Conservation (phyloP, 768 basidiomycete genomes). For the Panaeolus papilionaceus region DNA sequence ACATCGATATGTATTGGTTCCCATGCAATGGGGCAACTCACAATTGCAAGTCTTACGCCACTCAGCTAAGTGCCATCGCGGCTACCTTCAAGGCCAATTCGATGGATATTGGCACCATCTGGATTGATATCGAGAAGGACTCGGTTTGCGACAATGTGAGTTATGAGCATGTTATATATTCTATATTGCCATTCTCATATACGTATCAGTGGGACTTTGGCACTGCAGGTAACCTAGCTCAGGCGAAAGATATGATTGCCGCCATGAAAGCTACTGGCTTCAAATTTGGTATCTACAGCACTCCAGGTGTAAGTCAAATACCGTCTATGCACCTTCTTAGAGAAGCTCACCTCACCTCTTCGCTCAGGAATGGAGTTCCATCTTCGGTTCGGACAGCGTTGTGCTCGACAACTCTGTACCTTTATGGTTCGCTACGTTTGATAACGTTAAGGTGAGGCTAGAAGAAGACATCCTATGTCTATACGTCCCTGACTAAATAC, state of each 20-base stretch:
- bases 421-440: slow-evolving; percentile 30
- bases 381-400: slow-evolving; percentile 27
- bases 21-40: slow-evolving; percentile 6
- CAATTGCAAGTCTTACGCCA: slow-evolving; percentile 1
- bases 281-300: slow-evolving; percentile 5
- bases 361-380: slow-evolving; percentile 23
- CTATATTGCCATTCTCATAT: not conserved
- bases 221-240: not conserved
- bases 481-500: not conserved
- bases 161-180: no score
- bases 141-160: not conserved
- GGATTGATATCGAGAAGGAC: slow-evolving; percentile 13
- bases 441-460: slow-evolving; percentile 26
- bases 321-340: not conserved
- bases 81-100: slow-evolving; percentile 5
- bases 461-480: not conserved
- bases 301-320: not conserved
- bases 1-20: slow-evolving; percentile 13
- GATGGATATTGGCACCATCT: slow-evolving; percentile 5
- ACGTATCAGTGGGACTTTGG: not conserved
- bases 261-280: not conserved
- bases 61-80: not conserved
- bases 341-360: not conserved
- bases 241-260: not conserved
- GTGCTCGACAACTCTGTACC: slow-evolving; percentile 28